Evolutionary conservation across 768 basidiomycete species (phyloP).

Genomic region (Tremella fuciformis): DNA sequence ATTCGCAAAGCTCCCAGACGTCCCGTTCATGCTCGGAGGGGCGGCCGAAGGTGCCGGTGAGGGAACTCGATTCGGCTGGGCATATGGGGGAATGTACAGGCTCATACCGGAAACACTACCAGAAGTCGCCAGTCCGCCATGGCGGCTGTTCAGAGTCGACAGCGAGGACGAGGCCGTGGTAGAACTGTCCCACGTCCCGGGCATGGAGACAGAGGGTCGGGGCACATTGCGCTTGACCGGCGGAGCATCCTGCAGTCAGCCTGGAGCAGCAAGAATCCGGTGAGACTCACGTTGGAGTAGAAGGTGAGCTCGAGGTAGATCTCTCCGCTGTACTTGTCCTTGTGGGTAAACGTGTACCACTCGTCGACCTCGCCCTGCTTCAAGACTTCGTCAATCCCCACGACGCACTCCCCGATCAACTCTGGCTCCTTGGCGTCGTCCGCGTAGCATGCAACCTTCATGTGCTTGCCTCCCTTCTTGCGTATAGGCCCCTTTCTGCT

Average conservation of each 20-base stretch:
- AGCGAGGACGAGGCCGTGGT: conserved; percentile 26
- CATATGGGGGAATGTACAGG: conserved; percentile 48
- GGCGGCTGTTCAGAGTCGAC: conserved; percentile 13
- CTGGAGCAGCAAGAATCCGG: not conserved
- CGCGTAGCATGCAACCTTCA: conserved; percentile 75
- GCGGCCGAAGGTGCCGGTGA: conserved; percentile 14
- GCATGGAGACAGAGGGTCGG: conserved; percentile 22
- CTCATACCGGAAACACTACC: conserved; percentile 43
- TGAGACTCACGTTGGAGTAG: conserved; percentile 61
- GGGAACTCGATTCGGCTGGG: conserved; percentile 23
- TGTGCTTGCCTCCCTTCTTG: conserved; percentile 53
- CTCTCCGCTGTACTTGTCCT: conserved; percentile 75
- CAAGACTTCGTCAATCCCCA: conserved; percentile 75
- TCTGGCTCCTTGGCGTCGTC: conserved; percentile 74
- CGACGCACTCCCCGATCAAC: conserved; percentile 70
- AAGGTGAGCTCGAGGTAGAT: conserved; percentile 92
- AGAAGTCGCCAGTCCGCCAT: conserved; percentile 27
- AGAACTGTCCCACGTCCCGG: conserved; percentile 18
- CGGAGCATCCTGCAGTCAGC: conserved; percentile 33
- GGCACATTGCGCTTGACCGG: conserved; percentile 43
- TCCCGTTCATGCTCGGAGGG: conserved; percentile 4
- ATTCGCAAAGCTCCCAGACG: conserved; percentile 36
- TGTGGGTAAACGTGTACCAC: conserved; percentile 87
- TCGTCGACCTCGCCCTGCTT: conserved; percentile 90
- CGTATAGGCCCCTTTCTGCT: conserved; percentile 35